Percentiles rank a stretch among this genome's conserved stretches.
These are phyloP conservation scores for Cucurbita argyrosperma DNA, from an alignment of 306 rosid genomes.

Conservation along the genomic window DNA sequence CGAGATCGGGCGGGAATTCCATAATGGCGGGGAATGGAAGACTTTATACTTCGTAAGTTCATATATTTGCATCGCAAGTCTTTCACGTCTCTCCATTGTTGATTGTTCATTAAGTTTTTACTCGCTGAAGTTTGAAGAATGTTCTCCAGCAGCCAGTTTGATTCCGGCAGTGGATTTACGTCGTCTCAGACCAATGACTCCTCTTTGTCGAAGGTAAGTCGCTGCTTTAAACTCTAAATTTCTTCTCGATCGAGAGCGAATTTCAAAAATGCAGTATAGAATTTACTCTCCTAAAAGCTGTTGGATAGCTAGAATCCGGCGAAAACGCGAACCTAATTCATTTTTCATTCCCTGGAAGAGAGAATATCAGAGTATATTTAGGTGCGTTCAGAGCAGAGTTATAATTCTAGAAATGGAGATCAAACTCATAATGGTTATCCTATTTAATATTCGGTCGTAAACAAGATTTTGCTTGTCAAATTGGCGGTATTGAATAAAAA, in stretches of 20 bases:
- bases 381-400: neutral
- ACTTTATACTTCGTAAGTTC: neutral
- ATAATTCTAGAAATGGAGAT: neutral
- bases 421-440: no score
- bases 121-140: conserved; percentile 33
- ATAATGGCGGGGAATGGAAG: conserved; percentile 36
- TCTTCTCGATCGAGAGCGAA: conserved; percentile 5
- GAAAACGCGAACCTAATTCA: neutral
- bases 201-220: conserved; percentile 38
- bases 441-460: neutral
- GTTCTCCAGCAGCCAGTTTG: conserved; percentile 71
- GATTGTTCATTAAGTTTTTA: neutral
- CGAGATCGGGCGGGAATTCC: conserved; percentile 23
- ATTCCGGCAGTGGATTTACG: conserved; percentile 53
- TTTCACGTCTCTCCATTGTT: neutral
- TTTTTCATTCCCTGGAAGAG: neutral
- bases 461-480: neutral
- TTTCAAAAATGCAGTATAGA: neutral
- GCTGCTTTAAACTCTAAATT: neutral
- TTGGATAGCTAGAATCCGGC: neutral
- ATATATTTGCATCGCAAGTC: neutral
- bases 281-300: neutral
- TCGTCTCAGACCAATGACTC: conserved; percentile 50
- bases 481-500: neutral
- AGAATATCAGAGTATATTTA: neutral